Percentiles rank a stretch among this genome's conserved stretches.
phyloP scores from a whole-genome alignment of 345 rosid species.

The Nasturtium officinale region DNA sequence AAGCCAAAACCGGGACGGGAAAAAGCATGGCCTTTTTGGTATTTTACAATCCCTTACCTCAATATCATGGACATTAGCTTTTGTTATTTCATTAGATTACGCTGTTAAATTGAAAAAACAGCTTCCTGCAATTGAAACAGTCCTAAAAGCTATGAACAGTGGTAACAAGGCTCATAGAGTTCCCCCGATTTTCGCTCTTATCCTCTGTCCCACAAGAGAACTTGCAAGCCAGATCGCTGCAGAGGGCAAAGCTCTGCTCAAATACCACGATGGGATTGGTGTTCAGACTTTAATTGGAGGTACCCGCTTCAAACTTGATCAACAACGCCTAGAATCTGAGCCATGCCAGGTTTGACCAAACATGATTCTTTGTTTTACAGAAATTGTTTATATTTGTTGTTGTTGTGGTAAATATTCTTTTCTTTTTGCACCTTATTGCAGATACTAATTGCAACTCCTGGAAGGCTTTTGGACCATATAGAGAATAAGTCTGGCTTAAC shows the following conservation, averaged over 20 bases:
- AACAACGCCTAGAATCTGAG: constrained; percentile 73
- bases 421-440: constrained; percentile 38
- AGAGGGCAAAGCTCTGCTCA: constrained; percentile 83
- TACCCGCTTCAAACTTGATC: constrained; percentile 89
- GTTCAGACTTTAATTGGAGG: constrained; percentile 92
- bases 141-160: constrained; percentile 60
- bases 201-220: constrained; percentile 94
- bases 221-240: constrained; percentile 97
- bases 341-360: constrained; percentile 78
- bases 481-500: constrained; percentile 85
- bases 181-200: constrained; percentile 61
- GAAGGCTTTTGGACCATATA: constrained; percentile 89
- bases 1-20: constrained; percentile 94
- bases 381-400: background rate
- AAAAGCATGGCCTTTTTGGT: constrained; percentile 93
- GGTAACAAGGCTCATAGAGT: constrained; percentile 44
- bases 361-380: background rate
- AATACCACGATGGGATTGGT: constrained; percentile 79
- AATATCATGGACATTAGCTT: constrained; percentile 12
- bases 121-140: constrained; percentile 99
- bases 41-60: constrained; percentile 36
- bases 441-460: constrained; percentile 97
- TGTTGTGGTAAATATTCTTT: constrained; percentile 8
- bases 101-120: constrained; percentile 63
- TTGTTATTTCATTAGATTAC: constrained; percentile 40